Evolutionary conservation across 225 moss, liverwort and hornwort genomes (phyloP).

Genomic region (Pseudisothecium myosuroides): DNA sequence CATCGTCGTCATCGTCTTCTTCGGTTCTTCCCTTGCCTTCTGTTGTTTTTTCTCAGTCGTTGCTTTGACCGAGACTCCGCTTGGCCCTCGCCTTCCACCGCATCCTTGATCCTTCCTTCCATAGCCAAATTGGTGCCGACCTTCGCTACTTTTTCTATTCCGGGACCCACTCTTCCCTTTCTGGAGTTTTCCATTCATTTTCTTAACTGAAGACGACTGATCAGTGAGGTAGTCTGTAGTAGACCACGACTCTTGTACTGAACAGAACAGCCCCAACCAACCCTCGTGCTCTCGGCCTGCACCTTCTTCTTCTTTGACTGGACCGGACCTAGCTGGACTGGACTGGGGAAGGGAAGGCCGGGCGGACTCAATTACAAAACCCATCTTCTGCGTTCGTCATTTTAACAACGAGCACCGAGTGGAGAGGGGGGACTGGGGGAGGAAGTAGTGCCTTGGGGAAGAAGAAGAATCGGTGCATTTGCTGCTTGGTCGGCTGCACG

Average conservation of each 20-base stretch:
- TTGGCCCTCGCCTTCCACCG: neutral
- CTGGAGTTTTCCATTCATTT: neutral
- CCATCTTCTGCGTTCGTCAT: neutral
- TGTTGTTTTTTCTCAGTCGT: neutral
- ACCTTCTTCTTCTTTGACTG: constrained; percentile 2
- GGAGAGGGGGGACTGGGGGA: neutral
- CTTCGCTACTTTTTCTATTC: neutral
- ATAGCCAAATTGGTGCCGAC: neutral
- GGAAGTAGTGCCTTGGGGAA: neutral
- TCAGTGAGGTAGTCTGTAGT: neutral
- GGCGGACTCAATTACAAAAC: neutral
- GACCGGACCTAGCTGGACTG: neutral
- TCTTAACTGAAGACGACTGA: neutral
- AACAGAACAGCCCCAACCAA: neutral
- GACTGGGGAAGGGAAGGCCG: neutral
- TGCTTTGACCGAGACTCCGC: constrained; percentile 13
- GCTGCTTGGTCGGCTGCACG: neutral
- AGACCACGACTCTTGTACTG: neutral
- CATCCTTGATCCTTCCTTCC: neutral
- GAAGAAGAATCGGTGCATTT: neutral
- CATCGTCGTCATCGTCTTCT: neutral
- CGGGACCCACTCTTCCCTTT: neutral
- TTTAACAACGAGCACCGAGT: neutral
- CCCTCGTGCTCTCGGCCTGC: constrained; percentile 3
- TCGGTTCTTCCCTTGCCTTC: too few relatives aligned